Percentiles rank a stretch among this genome's conserved stretches.
Conservation (phyloP, 805 yeast genomes). For the Metschnikowia lochheadii region DNA sequence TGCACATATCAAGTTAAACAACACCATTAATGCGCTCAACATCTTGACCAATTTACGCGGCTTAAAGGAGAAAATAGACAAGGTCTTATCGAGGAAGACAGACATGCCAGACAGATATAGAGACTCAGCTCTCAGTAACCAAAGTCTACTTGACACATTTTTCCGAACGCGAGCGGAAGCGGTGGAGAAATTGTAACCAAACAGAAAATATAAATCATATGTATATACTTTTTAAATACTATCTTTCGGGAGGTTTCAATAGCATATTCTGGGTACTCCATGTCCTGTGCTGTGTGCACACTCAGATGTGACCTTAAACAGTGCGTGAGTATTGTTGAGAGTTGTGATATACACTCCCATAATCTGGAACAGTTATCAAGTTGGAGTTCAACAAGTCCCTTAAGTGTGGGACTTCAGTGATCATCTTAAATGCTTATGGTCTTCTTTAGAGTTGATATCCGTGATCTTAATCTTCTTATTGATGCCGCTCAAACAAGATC, state of each 20-base stretch:
- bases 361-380: no score
- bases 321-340: not conserved
- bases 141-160: conserved; percentile 13
- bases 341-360: no score
- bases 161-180: conserved; percentile 13
- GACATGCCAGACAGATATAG: conserved; percentile 12
- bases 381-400: no score
- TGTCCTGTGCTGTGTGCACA: not conserved
- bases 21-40: conserved; percentile 35
- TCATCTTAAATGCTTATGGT: no score
- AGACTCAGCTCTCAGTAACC: conserved; percentile 12
- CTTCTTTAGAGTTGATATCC: no score
- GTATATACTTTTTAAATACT: not conserved
- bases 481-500: no score
- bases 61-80: conserved; percentile 16
- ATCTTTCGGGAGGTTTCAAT: not conserved
- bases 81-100: conserved; percentile 8
- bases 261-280: not conserved
- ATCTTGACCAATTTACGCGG: conserved; percentile 25
- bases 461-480: no score
- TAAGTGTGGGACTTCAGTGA: no score
- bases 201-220: not conserved
- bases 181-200: not conserved
- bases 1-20: conserved; percentile 37
- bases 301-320: not conserved